These are phyloP conservation scores for Pisolithus marmoratus DNA, from an alignment of 768 basidiomycete species.

Conservation along the genomic window DNA sequence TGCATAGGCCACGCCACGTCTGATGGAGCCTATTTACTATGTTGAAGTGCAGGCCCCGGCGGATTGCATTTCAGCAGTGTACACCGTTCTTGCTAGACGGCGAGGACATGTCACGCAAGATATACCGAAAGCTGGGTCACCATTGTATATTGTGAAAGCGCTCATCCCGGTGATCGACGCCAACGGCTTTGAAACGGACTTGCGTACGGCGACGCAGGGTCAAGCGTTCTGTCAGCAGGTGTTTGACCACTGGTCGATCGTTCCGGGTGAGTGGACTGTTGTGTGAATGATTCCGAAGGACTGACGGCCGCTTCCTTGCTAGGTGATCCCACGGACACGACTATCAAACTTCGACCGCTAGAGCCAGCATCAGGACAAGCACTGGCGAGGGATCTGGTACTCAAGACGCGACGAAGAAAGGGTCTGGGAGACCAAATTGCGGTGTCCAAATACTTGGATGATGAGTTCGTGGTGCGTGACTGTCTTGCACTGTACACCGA, in stretches of 20 bases:
- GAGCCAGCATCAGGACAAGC: constrained; percentile 97
- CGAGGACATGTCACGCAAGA: constrained; percentile 99
- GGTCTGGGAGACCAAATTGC: constrained; percentile 96
- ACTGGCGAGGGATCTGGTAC: constrained; percentile 87
- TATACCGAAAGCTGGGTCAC: constrained; percentile 95
- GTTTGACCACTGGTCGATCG: constrained; percentile 98
- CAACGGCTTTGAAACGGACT: constrained; percentile 97
- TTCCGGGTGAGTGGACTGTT: constrained; percentile 66
- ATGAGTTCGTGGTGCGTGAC: constrained; percentile 83
- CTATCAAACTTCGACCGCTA: constrained; percentile 90
- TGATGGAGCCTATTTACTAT: constrained; percentile 98
- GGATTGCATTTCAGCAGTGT: constrained; percentile 97
- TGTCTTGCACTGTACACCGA: not conserved
- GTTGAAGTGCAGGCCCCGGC: constrained; percentile 99
- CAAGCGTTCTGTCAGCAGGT: constrained; percentile 98
- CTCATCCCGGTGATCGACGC: constrained; percentile 98
- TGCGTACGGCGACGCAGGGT: constrained; percentile 95
- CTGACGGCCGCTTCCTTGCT: constrained; percentile 2
- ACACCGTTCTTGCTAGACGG: constrained; percentile 96
- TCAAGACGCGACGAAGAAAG: constrained; percentile 95
- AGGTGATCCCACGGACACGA: constrained; percentile 98
- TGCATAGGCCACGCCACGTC: constrained; percentile 81
- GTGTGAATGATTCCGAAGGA: not conserved
- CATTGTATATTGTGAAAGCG: constrained; percentile 96
- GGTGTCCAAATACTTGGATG: constrained; percentile 94